Base-by-base conservation (phyloP, 2,329 filamentous ascomycete genomes). In the Cercospora nicotianae region DNA sequence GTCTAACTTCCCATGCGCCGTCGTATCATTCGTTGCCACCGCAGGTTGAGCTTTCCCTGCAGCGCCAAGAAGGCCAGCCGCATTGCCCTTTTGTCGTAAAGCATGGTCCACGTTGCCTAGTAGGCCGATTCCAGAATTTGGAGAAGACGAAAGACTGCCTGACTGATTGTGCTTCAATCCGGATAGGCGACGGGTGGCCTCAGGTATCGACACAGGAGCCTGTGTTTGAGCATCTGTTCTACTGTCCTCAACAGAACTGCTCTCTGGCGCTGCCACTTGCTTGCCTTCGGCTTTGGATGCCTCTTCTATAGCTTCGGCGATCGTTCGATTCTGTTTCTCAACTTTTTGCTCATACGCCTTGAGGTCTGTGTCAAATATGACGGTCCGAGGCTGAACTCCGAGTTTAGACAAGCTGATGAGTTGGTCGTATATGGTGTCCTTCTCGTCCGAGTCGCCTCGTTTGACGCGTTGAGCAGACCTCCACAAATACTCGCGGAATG, bases 401-500 rank as follows among this genome's bases (percentile, higher is more conserved):
- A 96, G 82, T 48, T 89, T 89, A 70, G 91, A 90, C 26, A 98
- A 81, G 0, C 89, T 85, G 6, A 98, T 86, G 12, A 97, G 87
- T 62, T 87, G 87, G 72, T 91, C 91, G 69, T 91, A 84, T 3
- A 79, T 75, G 2, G 73, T 72, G 55, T 72, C 78, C 65, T 69
- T 83, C 76, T 70, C 76, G 73, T 78, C 76, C 48, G 84, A 81
- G 75, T 80, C 80, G 63, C 86, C 83, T 3, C 89, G 87, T 9
- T 86, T 82, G 75, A 89, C 91, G 69, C 91, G 89, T 73, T 89
- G 88, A 60, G 91, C 91, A 7, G 95, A 86, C 45, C 92, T 89
- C 91, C 92, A 97, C 48, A 99, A 92, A 75, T 96, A 98, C 76
- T 97, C 94, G 66, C 92, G 86, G 10, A 99, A 83, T 5, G 90